phyloP scores from a whole-genome alignment of 2,329 filamentous ascomycete species.

The Colletotrichum scovillei region DNA sequence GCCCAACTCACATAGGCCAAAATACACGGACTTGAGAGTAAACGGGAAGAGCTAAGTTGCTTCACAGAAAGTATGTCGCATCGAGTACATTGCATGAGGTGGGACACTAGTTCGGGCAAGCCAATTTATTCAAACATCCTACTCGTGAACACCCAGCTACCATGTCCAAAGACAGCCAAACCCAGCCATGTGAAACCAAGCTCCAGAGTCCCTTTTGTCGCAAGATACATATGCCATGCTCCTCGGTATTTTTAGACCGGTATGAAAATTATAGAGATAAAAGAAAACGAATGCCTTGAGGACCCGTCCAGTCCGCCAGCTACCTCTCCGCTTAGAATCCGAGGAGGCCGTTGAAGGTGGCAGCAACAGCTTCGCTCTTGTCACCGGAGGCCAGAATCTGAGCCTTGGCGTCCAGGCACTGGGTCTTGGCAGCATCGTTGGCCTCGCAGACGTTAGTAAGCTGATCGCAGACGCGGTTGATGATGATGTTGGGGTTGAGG shows the following conservation, averaged over 20 bases:
- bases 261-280: conserved; percentile 20
- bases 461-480: conserved; percentile 71
- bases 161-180: conserved; percentile 15
- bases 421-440: conserved; percentile 62
- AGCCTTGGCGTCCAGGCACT: conserved; percentile 60
- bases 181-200: conserved; percentile 8
- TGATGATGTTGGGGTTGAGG: conserved; percentile 73
- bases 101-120: not conserved
- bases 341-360: conserved; percentile 57
- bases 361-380: conserved; percentile 58
- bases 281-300: not conserved
- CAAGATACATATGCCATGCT: conserved; percentile 8
- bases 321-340: conserved; percentile 45
- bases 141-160: conserved; percentile 24
- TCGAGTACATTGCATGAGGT: not conserved
- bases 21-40: not conserved
- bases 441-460: conserved; percentile 70
- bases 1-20: not conserved
- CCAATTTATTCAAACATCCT: conserved; percentile 34
- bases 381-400: conserved; percentile 62
- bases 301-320: not conserved
- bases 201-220: conserved; percentile 9
- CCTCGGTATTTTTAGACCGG: not conserved
- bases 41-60: not conserved
- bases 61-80: not conserved